Evolutionary conservation across 1,284 basidiomycete genomes (phyloP).

Genomic region (Anthracocystis walkeri): DNA sequence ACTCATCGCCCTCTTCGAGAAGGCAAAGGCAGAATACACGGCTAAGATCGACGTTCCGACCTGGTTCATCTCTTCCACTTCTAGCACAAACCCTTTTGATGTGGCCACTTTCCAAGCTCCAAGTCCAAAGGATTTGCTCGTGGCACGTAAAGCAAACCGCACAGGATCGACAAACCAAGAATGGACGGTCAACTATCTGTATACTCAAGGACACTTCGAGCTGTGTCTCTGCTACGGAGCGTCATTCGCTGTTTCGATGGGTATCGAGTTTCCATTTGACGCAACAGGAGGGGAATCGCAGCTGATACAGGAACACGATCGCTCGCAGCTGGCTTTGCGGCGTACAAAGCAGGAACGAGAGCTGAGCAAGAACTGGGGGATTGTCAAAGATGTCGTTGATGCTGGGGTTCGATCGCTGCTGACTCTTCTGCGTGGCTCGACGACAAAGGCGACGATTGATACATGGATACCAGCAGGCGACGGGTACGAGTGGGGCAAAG

Average conservation of each 20-base stretch:
- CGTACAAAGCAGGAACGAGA: conserved; percentile 36
- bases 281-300: not conserved
- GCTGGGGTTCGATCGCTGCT: conserved; percentile 31
- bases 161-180: conserved; percentile 38
- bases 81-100: conserved; percentile 8
- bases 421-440: conserved; percentile 1
- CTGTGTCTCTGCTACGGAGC: conserved; percentile 33
- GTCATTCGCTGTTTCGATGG: conserved; percentile 38
- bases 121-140: conserved; percentile 13
- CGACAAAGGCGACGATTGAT: not conserved
- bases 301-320: conserved; percentile 14
- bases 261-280: conserved; percentile 12
- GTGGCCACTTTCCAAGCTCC: conserved; percentile 8
- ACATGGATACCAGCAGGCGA: conserved; percentile 11
- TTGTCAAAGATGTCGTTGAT: conserved; percentile 44
- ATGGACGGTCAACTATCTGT: conserved; percentile 45
- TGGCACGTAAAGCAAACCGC: conserved; percentile 9
- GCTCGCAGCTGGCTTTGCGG: conserved; percentile 20
- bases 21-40: conserved; percentile 34
- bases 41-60: conserved; percentile 39
- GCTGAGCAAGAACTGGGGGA: conserved; percentile 47
- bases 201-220: conserved; percentile 35
- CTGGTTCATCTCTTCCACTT: conserved; percentile 23
- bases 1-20: conserved; percentile 40
- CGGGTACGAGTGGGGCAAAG: not conserved